Evolutionary conservation across 208 protist genomes (phyloP).

Genomic region (Wallacemonas collosoma): DNA sequence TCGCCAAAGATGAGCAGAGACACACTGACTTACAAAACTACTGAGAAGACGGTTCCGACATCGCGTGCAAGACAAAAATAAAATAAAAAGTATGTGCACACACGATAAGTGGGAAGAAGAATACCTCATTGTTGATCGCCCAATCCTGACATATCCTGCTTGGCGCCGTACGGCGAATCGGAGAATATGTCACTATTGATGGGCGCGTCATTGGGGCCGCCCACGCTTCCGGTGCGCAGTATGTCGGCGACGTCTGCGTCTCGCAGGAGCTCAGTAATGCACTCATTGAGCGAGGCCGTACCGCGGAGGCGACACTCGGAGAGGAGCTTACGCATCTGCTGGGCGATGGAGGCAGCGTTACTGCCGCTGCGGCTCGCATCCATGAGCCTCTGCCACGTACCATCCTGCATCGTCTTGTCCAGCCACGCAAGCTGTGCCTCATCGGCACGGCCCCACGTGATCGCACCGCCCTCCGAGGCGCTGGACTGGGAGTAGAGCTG

Average conservation of each 20-base stretch:
- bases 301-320: slow-evolving; percentile 13
- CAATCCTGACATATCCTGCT: too few species aligned
- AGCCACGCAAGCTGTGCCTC: slow-evolving; percentile 54
- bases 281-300: slow-evolving; percentile 29
- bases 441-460: slow-evolving; percentile 53
- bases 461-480: slow-evolving; percentile 25
- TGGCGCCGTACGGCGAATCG: too few species aligned
- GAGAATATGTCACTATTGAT: neutral
- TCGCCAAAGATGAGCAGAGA: neutral
- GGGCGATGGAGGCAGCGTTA: neutral
- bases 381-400: neutral
- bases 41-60: neutral
- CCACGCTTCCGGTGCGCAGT: too few species aligned
- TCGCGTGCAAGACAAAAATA: too few species aligned
- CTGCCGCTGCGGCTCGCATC: neutral
- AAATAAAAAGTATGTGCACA: too few species aligned
- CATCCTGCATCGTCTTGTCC: slow-evolving; percentile 18
- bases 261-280: slow-evolving; percentile 52
- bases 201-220: neutral
- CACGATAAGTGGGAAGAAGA: too few species aligned
- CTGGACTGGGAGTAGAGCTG: slow-evolving; percentile 28
- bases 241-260: slow-evolving; percentile 34
- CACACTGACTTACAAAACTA: neutral
- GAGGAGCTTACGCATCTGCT: slow-evolving; percentile 30
- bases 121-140: too few species aligned